Evolutionary conservation across 225 moss, liverwort and hornwort genomes (phyloP), one percentile per base, ranked within the genome.

Genomic region (Climacium dendroides): DNA sequence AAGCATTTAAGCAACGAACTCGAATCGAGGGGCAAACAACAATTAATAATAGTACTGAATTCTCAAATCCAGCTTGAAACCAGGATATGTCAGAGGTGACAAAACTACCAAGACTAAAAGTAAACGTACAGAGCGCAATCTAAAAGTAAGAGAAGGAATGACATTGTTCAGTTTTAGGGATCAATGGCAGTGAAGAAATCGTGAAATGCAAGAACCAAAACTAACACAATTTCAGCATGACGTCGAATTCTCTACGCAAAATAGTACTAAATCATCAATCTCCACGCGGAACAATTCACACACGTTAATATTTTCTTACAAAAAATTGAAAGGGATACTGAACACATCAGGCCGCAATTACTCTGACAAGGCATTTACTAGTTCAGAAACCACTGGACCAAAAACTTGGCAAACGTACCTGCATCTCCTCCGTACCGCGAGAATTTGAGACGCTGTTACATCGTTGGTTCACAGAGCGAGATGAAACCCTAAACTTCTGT

Each of bases 381-480:
- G 13, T 71, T 72, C 45, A 45, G 72, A 19, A 45, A 34, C 37
- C 41, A 20, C 34, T 81, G 34, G 15, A 62, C 41, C 29, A 67
- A n/a, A 70, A 53, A 10, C 24, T 45, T 59, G 50, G 50, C 34
- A 78, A 26, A 84, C n/a, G 10, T 29, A 92, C 92, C 92, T 92
- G 85, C 76, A 87, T 23, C 62, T 89, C 90, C 74, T 92, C 90
- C 89, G 7, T 85, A 55, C 89, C 82, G 59, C 92, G 92, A 89
- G 89, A 85, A 78, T 92, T 92, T 26, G 90, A 90, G 59, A 92
- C 82, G 74, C 89, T 87, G 70, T 75, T 85, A 67, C 90, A 90
- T 48, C 71, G 78, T 78, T 79, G 85, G 29, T 47, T 78, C 65
- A 22, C 71, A 84, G 75, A 20, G 63, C 87, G 63, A 63, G 82